Evolutionary conservation across 2,329 filamentous ascomycete species (phyloP).

Genomic region (Colletotrichum chrysophilum): DNA sequence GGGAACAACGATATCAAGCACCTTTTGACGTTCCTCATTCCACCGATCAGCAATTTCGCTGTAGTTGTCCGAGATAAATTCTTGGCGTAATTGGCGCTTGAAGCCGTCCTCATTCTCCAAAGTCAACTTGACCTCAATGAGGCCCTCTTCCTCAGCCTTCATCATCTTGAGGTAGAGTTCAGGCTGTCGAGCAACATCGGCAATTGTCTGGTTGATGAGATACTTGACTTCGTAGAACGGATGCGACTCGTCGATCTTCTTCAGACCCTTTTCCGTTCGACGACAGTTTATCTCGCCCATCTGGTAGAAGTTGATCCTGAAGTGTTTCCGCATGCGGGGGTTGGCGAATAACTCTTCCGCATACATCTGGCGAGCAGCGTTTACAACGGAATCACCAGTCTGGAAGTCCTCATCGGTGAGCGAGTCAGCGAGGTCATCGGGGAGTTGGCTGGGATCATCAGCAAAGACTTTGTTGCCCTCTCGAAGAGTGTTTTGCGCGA

Average conservation of each 20-base stretch:
- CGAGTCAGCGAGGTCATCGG: constrained; percentile 85
- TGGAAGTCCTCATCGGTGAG: constrained; percentile 75
- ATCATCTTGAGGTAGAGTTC: constrained; percentile 97
- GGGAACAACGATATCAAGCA: constrained; percentile 79
- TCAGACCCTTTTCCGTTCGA: constrained; percentile 91
- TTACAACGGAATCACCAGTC: constrained; percentile 77
- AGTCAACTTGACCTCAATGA: constrained; percentile 83
- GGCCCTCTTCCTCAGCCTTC: constrained; percentile 91
- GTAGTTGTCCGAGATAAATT: constrained; percentile 94
- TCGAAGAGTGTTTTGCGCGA: constrained; percentile 85
- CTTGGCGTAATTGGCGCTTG: constrained; percentile 75
- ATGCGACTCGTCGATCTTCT: constrained; percentile 92
- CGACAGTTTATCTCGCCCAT: constrained; percentile 85
- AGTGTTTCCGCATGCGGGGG: constrained; percentile 86
- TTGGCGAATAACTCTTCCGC: constrained; percentile 88
- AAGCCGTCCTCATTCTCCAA: constrained; percentile 80
- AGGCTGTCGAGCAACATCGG: constrained; percentile 80
- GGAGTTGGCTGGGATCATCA: constrained; percentile 81
- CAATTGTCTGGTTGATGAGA: constrained; percentile 84
- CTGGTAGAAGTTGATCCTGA: constrained; percentile 83
- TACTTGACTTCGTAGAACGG: constrained; percentile 99
- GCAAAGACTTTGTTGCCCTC: constrained; percentile 80
- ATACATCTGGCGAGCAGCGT: constrained; percentile 84
- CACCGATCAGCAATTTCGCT: constrained; percentile 94
- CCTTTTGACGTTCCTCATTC: constrained; percentile 87